phyloP scores from a whole-genome alignment of 2,329 filamentous ascomycete genomes.

The Claviceps sorghi region DNA sequence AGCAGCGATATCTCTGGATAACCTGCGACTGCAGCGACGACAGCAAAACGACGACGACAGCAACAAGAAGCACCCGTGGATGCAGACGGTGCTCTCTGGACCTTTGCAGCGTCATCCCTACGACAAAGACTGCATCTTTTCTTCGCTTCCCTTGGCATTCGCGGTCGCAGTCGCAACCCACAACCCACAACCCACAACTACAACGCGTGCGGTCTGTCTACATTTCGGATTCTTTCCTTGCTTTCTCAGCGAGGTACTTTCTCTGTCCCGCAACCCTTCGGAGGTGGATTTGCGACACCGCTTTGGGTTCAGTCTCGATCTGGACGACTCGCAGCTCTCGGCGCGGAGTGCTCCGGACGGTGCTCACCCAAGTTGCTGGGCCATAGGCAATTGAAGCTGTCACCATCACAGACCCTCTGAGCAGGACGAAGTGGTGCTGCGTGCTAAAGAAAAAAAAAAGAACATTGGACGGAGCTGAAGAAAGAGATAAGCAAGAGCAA shows the following conservation, averaged over 20 bases:
- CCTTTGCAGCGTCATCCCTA: background rate
- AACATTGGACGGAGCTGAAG: background rate
- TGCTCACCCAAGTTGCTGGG: background rate
- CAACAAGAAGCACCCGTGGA: background rate
- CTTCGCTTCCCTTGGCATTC: background rate
- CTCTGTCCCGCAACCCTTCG: background rate
- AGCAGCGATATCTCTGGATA: background rate
- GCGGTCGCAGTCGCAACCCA: background rate
- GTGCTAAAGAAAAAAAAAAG: background rate
- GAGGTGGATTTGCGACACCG: conserved; percentile 1
- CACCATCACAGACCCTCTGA: background rate
- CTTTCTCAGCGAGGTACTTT: background rate
- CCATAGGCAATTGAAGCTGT: background rate
- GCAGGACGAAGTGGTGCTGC: background rate
- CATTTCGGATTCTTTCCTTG: background rate
- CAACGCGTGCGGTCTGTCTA: background rate
- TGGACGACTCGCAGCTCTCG: background rate
- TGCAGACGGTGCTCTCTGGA: background rate
- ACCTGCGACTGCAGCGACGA: background rate
- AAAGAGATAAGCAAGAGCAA: background rate
- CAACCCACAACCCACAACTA: background rate
- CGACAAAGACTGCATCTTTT: background rate
- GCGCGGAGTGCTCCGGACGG: background rate
- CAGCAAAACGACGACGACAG: background rate
- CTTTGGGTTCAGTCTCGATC: background rate